A percentile compares a stretch with the other conserved stretches of the same genome.
phyloP scores from a whole-genome alignment of 805 yeast species.

The Yamadazyma philogaea region DNA sequence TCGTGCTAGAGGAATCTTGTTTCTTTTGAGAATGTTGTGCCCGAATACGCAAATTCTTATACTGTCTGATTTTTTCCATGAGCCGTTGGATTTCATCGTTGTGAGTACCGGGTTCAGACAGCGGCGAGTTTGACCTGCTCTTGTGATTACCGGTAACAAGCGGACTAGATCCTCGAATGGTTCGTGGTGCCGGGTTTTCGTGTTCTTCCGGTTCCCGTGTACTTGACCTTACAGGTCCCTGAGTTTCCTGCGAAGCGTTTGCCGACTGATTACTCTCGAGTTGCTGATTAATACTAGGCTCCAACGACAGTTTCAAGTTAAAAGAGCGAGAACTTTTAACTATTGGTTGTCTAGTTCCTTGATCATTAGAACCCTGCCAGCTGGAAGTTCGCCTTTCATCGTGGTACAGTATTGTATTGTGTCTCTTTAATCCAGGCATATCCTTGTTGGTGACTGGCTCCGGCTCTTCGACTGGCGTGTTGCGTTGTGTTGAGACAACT shows the following conservation, averaged over 20 bases:
- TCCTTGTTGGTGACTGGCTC: background rate
- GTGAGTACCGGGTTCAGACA: background rate
- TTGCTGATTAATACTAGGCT: background rate
- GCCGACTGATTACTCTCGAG: background rate
- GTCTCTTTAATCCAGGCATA: background rate
- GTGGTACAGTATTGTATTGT: background rate
- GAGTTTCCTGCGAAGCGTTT: background rate
- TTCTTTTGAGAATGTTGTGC: background rate
- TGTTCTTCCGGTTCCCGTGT: too few species aligned
- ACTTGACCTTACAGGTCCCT: too few species aligned
- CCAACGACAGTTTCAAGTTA: background rate
- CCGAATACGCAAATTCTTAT: background rate
- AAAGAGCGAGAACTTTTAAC: slow-evolving; percentile 7
- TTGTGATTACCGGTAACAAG: background rate
- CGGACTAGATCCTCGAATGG: background rate
- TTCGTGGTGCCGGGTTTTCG: background rate
- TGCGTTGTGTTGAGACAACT: background rate
- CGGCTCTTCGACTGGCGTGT: background rate
- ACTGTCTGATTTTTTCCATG: slow-evolving; percentile 4
- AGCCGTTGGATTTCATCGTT: slow-evolving; percentile 4
- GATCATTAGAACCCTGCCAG: too few species aligned
- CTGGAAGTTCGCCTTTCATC: background rate
- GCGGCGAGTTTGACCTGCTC: background rate
- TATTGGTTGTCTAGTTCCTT: background rate
- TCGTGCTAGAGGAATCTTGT: background rate